Conservation (phyloP, 2,329 filamentous ascomycete species). For the Akanthomyces lecanii region DNA sequence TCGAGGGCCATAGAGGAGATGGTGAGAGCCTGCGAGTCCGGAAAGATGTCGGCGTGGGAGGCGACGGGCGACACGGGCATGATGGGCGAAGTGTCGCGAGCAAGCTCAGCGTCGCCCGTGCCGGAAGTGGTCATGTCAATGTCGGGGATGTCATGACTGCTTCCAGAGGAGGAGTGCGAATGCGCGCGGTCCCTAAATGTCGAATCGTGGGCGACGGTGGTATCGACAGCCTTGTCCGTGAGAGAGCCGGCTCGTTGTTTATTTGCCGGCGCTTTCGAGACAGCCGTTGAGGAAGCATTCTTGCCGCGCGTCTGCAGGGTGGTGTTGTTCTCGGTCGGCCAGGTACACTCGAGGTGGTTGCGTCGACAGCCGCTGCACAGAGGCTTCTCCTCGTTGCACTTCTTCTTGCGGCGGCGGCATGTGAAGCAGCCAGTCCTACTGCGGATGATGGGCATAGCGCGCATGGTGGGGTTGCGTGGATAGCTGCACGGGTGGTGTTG, state of each 20-base stretch:
- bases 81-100: background rate
- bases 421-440: constrained; percentile 43
- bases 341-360: constrained; percentile 49
- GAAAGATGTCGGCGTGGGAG: background rate
- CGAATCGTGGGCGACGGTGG: background rate
- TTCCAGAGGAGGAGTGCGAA: constrained; percentile 13
- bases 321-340: constrained; percentile 31
- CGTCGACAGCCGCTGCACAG: constrained; percentile 50
- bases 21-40: background rate
- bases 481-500: background rate
- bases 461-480: background rate
- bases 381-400: constrained; percentile 51
- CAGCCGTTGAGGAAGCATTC: background rate
- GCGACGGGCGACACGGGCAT: background rate
- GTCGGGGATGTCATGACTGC: background rate
- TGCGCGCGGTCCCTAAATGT: background rate
- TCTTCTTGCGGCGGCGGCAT: constrained; percentile 49
- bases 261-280: background rate
- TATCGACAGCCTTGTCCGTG: background rate
- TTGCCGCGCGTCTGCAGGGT: constrained; percentile 10
- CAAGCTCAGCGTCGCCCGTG: background rate
- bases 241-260: background rate
- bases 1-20: background rate
- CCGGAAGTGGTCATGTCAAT: background rate
- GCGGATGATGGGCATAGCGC: constrained; percentile 31